Evolutionary conservation across 768 basidiomycete species (phyloP).

Genomic region (Russula abietina): DNA sequence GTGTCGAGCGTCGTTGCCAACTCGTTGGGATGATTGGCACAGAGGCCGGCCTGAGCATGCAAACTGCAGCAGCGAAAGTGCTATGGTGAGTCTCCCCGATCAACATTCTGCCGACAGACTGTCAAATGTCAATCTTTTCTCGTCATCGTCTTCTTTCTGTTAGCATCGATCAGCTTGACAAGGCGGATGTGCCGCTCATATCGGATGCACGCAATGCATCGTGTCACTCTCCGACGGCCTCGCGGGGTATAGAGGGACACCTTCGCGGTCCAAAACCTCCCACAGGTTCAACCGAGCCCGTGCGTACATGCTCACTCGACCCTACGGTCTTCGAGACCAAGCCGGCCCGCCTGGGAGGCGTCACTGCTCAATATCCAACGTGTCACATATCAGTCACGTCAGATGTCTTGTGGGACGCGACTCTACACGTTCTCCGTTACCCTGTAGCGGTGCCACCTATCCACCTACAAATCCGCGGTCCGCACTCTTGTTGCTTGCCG

Average conservation of each 20-base stretch:
- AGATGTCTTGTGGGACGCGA: conserved; percentile 77
- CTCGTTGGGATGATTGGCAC: conserved; percentile 70
- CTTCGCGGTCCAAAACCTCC: conserved; percentile 56
- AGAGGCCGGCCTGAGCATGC: conserved; percentile 63
- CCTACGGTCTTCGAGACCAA: conserved; percentile 53
- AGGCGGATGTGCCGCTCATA: conserved; percentile 88
- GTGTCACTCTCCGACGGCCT: conserved; percentile 84
- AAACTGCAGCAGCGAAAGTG: conserved; percentile 76
- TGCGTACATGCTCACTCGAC: conserved; percentile 70
- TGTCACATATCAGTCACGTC: conserved; percentile 60
- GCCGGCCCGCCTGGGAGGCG: conserved; percentile 60
- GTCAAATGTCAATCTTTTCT: not conserved
- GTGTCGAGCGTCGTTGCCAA: conserved; percentile 79
- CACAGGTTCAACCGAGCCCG: conserved; percentile 53
- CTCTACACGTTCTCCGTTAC: conserved; percentile 67
- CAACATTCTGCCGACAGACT: not conserved
- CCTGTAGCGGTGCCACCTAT: conserved; percentile 65
- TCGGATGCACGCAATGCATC: conserved; percentile 87
- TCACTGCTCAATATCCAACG: conserved; percentile 85
- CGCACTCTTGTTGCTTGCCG: too few relatives aligned
- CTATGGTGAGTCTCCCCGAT: conserved; percentile 61
- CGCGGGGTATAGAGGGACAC: conserved; percentile 63
- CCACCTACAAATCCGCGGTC: conserved; percentile 84
- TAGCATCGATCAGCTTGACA: conserved; percentile 97
- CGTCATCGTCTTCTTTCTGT: not conserved